Percentiles rank a stretch among this genome's conserved stretches.
phyloP scores from a whole-genome alignment of 257 asterid genomes.

The Capsicum baccatum region DNA sequence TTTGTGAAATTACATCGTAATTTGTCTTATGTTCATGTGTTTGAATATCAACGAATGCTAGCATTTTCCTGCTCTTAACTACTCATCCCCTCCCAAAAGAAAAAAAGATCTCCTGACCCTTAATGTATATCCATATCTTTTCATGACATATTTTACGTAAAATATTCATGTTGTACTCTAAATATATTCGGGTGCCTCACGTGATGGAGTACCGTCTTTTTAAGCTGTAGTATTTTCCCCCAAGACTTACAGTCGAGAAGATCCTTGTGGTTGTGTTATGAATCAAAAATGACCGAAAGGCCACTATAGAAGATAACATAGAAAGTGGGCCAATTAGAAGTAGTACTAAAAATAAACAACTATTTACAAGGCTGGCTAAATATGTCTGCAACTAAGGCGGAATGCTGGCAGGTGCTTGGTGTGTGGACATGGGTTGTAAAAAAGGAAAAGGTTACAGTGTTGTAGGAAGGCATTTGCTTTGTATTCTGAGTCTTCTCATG shows the following conservation, averaged over 20 bases:
- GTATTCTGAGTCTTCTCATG: too few species aligned
- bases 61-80: background rate
- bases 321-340: background rate
- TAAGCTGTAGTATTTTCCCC: background rate
- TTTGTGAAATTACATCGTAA: background rate
- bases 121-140: background rate
- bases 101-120: background rate
- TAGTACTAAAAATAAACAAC: background rate
- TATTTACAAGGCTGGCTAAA: too few species aligned
- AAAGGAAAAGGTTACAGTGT: background rate
- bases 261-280: background rate
- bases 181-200: background rate
- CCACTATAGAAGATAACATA: background rate
- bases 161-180: background rate
- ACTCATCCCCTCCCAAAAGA: background rate
- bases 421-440: too few species aligned
- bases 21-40: background rate
- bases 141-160: background rate
- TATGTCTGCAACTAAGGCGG: background rate
- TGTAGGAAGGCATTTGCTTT: too few species aligned
- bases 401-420: background rate
- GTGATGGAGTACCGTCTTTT: background rate
- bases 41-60: background rate
- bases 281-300: background rate
- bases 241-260: background rate